Conservation (phyloP, 2,329 filamentous ascomycete species). For the Triangularia verruculosa region DNA sequence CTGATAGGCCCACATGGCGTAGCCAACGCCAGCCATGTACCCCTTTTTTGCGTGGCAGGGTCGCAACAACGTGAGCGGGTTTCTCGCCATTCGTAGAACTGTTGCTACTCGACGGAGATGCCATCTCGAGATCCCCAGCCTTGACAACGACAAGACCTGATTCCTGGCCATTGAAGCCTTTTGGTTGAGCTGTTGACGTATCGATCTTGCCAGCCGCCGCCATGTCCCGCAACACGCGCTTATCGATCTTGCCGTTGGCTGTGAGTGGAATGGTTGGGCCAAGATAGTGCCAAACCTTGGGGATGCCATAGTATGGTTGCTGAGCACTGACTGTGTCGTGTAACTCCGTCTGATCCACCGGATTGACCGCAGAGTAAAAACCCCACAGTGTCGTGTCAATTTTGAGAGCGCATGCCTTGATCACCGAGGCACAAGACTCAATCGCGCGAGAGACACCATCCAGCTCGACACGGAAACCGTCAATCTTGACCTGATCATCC, state of each 20-base stretch:
- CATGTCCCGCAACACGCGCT: conserved; percentile 41
- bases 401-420: conserved; percentile 46
- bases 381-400: conserved; percentile 48
- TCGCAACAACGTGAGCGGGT: conserved; percentile 22
- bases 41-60: conserved; percentile 40
- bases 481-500: conserved; percentile 63
- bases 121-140: conserved; percentile 12
- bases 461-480: conserved; percentile 60
- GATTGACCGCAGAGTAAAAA: conserved; percentile 42
- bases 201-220: too few relatives aligned
- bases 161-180: too few relatives aligned
- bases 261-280: conserved; percentile 46
- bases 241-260: conserved; percentile 56
- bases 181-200: too few relatives aligned
- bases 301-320: conserved; percentile 56
- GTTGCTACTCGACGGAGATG: not conserved
- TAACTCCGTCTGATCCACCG: conserved; percentile 38
- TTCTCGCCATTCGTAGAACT: conserved; percentile 27
- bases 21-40: conserved; percentile 39
- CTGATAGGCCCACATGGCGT: conserved; percentile 44
- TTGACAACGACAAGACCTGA: not conserved
- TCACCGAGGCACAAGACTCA: conserved; percentile 44
- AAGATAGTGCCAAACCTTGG: conserved; percentile 43
- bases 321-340: conserved; percentile 39
- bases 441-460: conserved; percentile 54